Conservation (phyloP, 371 early-diverging fungal genomes). For the Coemansia sp. region DNA sequence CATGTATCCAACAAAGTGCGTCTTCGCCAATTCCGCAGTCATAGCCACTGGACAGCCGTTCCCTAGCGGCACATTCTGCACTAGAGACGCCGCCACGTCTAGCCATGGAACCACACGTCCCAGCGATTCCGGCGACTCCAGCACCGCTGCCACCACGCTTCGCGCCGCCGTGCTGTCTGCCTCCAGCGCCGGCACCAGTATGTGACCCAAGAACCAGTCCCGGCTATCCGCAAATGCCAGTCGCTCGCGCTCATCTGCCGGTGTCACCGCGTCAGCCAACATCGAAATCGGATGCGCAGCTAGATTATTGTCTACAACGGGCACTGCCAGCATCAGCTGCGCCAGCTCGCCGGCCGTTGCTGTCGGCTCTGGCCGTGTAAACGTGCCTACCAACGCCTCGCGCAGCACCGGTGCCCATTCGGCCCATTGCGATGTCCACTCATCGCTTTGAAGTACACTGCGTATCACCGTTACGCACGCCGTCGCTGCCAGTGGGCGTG, state of each 20-base stretch:
- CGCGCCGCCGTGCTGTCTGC: conserved; percentile 9
- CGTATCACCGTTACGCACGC: conserved; percentile 5
- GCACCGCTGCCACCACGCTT: conserved; percentile 17
- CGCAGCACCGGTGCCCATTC: conserved; percentile 26
- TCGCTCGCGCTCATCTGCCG: conserved; percentile 2
- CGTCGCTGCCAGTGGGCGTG: conserved; percentile 8
- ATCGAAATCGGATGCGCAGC: conserved; percentile 24
- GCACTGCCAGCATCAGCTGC: conserved; percentile 18
- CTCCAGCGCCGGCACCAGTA: conserved; percentile 25
- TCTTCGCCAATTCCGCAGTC: conserved; percentile 19
- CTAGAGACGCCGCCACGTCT: conserved; percentile 28
- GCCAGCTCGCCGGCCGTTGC: conserved; percentile 17
- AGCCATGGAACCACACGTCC: conserved; percentile 36
- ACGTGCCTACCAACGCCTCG: conserved; percentile 11
- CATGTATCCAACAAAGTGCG: conserved; percentile 32
- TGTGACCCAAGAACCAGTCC: conserved; percentile 45
- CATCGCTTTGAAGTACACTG: conserved; percentile 17
- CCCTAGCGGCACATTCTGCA: conserved; percentile 28
- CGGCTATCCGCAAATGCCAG: conserved; percentile 36
- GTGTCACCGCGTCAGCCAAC: conserved; percentile 13
- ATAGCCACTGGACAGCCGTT: conserved; percentile 40
- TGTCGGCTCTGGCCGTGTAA: conserved; percentile 4
- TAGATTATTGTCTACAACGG: neutral
- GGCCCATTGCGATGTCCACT: conserved; percentile 32
- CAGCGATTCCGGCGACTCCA: conserved; percentile 24